Percentiles rank a stretch among this genome's conserved stretches.
Conservation (phyloP, 768 basidiomycete species). For the Suillus fuscotomentosus region DNA sequence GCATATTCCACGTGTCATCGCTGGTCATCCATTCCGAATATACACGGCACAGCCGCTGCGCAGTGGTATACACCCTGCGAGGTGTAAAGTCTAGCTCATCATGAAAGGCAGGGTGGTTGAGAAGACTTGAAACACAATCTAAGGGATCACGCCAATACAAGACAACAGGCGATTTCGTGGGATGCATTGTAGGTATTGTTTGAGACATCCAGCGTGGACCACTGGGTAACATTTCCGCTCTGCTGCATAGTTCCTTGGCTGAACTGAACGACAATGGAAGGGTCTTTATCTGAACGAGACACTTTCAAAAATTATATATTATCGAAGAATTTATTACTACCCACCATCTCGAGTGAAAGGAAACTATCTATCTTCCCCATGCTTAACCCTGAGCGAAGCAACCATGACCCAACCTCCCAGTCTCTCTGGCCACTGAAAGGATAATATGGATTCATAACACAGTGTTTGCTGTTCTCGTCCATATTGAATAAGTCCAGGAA, state of each 20-base stretch:
- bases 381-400: constrained; percentile 22
- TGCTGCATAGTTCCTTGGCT: constrained; percentile 22
- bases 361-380: constrained; percentile 29
- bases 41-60: no score
- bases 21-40: no score
- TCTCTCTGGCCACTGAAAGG: neutral
- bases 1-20: constrained; percentile 11
- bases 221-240: constrained; percentile 19
- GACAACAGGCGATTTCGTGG: constrained; percentile 20
- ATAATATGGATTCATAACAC: neutral
- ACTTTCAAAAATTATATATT: neutral
- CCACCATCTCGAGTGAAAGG: constrained; percentile 16
- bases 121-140: no score
- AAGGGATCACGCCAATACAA: constrained; percentile 7
- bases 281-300: neutral
- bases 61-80: no score
- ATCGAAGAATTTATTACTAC: neutral
- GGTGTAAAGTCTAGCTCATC: no score
- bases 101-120: no score
- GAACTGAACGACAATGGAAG: constrained; percentile 19
- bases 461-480: neutral
- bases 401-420: neutral
- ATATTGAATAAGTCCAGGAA: neutral
- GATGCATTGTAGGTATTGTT: constrained; percentile 6
- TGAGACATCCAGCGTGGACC: constrained; percentile 22